Percentiles rank a stretch among this genome's conserved stretches.
These are phyloP conservation scores for Gnaphalium uliginosum DNA, from an alignment of 129 eudicot genomes.

Conservation along the genomic window DNA sequence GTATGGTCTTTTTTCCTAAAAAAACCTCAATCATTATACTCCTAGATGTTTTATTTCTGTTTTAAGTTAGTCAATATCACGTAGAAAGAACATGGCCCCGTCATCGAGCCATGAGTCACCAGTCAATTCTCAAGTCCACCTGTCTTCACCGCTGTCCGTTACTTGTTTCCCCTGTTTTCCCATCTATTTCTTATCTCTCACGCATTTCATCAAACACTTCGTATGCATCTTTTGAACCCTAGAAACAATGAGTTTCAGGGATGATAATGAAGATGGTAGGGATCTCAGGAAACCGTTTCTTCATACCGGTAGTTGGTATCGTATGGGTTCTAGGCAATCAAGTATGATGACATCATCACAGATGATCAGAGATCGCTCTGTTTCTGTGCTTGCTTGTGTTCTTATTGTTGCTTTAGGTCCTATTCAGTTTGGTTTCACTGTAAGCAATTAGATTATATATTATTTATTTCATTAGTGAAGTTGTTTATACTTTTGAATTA, in stretches of 20 bases:
- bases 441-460: conserved; percentile 26
- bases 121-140: conserved; percentile 30
- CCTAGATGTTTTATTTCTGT: background rate
- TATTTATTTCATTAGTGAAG: background rate
- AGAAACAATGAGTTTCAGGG: conserved; percentile 64
- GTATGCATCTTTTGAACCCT: background rate
- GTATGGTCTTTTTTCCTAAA: background rate
- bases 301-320: conserved; percentile 94
- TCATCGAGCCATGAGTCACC: background rate
- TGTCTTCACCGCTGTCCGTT: conserved; percentile 29
- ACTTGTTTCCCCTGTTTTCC: background rate
- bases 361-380: conserved; percentile 76
- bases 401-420: conserved; percentile 88
- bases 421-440: conserved; percentile 95
- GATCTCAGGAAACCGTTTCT: conserved; percentile 87
- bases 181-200: conserved; percentile 8
- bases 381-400: conserved; percentile 90
- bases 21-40: too few species aligned
- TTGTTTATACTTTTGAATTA: background rate
- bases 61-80: conserved; percentile 5
- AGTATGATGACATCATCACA: conserved; percentile 87
- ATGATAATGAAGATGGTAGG: conserved; percentile 61
- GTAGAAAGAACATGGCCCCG: conserved; percentile 3
- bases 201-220: conserved; percentile 13
- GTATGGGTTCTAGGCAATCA: conserved; percentile 88